Percentiles rank a stretch among this genome's conserved stretches.
These are phyloP conservation scores for Amanita muscaria DNA, from an alignment of 768 basidiomycete genomes.

Conservation along the genomic window DNA sequence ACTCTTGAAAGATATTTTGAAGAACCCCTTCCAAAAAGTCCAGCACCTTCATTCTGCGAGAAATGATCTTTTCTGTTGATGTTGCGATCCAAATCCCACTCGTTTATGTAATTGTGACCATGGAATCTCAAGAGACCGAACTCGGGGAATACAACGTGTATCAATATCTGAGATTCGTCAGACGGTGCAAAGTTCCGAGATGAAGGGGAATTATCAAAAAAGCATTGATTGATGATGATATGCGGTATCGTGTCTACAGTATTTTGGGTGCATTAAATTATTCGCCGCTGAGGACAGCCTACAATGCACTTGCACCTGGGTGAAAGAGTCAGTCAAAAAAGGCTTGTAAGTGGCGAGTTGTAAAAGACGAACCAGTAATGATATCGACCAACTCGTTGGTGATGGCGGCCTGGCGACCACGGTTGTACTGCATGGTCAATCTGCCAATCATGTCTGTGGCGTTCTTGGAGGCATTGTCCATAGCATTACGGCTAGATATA, in stretches of 20 bases:
- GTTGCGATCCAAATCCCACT: no score
- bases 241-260: conserved; percentile 9
- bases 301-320: conserved; percentile 38
- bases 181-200: no score
- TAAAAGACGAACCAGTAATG: conserved; percentile 63
- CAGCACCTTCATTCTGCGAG: no score
- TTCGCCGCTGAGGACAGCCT: conserved; percentile 11
- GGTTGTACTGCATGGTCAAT: conserved; percentile 93
- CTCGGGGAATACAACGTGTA: background rate
- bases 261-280: conserved; percentile 7
- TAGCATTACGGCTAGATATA: conserved; percentile 76
- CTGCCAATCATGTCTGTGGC: conserved; percentile 85
- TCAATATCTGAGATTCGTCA: background rate
- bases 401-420: conserved; percentile 96
- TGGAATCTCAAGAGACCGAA: background rate
- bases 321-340: background rate
- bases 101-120: conserved; percentile 3
- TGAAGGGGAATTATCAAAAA: background rate
- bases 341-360: background rate
- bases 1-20: background rate
- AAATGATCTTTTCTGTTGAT: no score
- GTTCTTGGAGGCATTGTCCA: conserved; percentile 99
- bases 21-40: no score
- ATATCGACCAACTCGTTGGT: conserved; percentile 94
- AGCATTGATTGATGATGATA: conserved; percentile 9